Evolutionary conservation across 2,329 filamentous ascomycete genomes (phyloP).

Genomic region (Cladophialophora psammophila): DNA sequence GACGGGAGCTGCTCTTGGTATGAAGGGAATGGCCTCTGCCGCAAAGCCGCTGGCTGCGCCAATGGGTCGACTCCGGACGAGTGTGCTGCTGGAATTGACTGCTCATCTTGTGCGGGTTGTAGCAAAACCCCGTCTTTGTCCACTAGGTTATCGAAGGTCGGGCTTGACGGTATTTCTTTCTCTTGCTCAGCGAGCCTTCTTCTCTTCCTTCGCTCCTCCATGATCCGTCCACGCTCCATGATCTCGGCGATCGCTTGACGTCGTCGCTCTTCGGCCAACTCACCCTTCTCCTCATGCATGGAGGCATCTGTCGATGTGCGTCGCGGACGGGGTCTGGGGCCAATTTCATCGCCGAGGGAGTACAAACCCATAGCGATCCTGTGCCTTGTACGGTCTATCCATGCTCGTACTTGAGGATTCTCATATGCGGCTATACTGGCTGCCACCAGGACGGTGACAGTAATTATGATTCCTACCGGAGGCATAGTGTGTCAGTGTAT

Average conservation of each 20-base stretch:
- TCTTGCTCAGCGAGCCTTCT: constrained; percentile 34
- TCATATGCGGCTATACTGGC: constrained; percentile 70
- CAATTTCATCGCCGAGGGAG: constrained; percentile 66
- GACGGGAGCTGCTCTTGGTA: constrained; percentile 9
- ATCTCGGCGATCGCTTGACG: constrained; percentile 55
- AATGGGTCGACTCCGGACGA: constrained; percentile 23
- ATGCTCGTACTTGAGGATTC: constrained; percentile 68
- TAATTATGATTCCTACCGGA: constrained; percentile 65
- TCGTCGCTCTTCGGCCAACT: constrained; percentile 54
- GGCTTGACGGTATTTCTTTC: constrained; percentile 24
- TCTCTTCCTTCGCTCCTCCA: constrained; percentile 49
- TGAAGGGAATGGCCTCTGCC: constrained; percentile 17
- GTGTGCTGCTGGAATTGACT: constrained; percentile 8
- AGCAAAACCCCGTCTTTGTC: constrained; percentile 27
- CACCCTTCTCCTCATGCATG: constrained; percentile 55
- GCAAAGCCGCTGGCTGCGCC: constrained; percentile 12
- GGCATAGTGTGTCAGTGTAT: constrained; percentile 37
- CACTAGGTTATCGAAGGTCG: constrained; percentile 55
- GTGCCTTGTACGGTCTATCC: constrained; percentile 67
- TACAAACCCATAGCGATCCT: constrained; percentile 67
- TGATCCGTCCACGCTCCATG: constrained; percentile 49
- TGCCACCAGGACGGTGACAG: constrained; percentile 67
- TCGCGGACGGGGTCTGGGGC: constrained; percentile 51
- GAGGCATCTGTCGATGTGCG: constrained; percentile 52
- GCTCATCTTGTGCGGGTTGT: not conserved